Percentiles rank a stretch among this genome's conserved stretches.
Conservation (phyloP, 306 rosid genomes). For the barrel medic (Medicago truncatula) region DNA sequence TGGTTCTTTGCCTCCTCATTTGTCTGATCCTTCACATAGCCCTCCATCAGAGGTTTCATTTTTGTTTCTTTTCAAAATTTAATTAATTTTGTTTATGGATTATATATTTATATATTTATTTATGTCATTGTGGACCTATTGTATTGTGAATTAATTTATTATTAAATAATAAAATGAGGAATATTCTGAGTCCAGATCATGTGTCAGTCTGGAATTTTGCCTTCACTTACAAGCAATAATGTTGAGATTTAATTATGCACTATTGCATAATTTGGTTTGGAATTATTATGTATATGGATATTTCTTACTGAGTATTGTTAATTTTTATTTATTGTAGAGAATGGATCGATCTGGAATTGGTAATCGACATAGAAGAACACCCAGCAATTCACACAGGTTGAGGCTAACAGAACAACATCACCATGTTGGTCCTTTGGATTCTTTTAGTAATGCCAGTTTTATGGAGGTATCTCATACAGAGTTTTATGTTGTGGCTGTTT, state of each 20-base stretch:
- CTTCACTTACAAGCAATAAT: not conserved
- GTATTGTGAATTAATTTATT: not conserved
- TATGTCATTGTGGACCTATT: not conserved
- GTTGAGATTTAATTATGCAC: not conserved
- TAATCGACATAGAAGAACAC: constrained; percentile 74
- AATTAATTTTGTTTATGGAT: not conserved
- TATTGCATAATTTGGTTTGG: not conserved
- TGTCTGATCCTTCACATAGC: constrained; percentile 97
- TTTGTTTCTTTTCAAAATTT: not conserved
- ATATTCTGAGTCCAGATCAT: constrained; percentile 12
- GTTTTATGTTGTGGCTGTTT: not conserved
- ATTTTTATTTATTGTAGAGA: constrained; percentile 57
- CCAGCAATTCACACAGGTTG: constrained; percentile 70
- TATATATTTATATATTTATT: not conserved
- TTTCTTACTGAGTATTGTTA: not conserved
- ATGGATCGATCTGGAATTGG: constrained; percentile 92
- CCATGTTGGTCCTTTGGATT: constrained; percentile 65
- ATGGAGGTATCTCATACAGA: constrained; percentile 74
- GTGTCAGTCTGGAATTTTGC: constrained; percentile 14
- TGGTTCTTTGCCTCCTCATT: constrained; percentile 92
- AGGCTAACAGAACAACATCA: constrained; percentile 67
- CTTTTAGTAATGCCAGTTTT: constrained; percentile 79
- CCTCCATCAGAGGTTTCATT: constrained; percentile 83
- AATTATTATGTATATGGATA: not conserved
- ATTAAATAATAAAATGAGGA: not conserved